These are phyloP conservation scores for Drechslerella dactyloides DNA, from an alignment of 2,329 filamentous ascomycete species.

Conservation along the genomic window DNA sequence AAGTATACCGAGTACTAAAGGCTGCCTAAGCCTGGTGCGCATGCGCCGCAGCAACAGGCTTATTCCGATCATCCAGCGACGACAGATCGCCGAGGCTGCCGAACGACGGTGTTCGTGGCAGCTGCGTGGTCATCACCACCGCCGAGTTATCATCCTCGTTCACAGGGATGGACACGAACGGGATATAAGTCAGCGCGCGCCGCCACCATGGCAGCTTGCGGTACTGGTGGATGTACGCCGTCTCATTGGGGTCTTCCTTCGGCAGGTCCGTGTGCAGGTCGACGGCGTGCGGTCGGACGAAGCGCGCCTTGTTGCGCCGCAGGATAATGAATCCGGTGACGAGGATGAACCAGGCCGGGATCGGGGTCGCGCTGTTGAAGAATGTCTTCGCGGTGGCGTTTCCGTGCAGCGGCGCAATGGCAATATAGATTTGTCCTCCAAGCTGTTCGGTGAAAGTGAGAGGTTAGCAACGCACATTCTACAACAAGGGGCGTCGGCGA, in stretches of 20 bases:
- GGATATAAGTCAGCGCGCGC: conserved; percentile 37
- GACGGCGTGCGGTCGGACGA: conserved; percentile 27
- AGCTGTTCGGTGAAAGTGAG: conserved; percentile 23
- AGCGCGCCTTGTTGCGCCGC: conserved; percentile 15
- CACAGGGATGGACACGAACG: conserved; percentile 44
- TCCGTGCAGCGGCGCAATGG: conserved; percentile 43
- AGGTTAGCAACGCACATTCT: conserved; percentile 35
- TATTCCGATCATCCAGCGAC: too few species aligned
- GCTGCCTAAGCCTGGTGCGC: too few species aligned
- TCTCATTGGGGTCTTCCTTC: conserved; percentile 48
- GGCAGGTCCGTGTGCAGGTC: conserved; percentile 37
- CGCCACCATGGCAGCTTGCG: conserved; percentile 34
- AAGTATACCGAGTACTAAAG: conserved; percentile 22
- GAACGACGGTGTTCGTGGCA: too few species aligned
- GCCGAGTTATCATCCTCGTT: conserved; percentile 37
- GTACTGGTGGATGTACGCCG: conserved; percentile 44
- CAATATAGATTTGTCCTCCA: conserved; percentile 48
- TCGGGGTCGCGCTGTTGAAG: conserved; percentile 43
- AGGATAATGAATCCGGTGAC: conserved; percentile 26
- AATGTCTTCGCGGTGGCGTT: conserved; percentile 29
- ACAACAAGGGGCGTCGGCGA: conserved; percentile 9
- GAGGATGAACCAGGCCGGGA: conserved; percentile 45
- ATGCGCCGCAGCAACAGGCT: too few species aligned
- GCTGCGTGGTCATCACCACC: conserved; percentile 14
- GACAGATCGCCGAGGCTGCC: neutral